Base-by-base conservation (phyloP, 2,329 filamentous ascomycete genomes). In the Ambrosiella beaveri region DNA sequence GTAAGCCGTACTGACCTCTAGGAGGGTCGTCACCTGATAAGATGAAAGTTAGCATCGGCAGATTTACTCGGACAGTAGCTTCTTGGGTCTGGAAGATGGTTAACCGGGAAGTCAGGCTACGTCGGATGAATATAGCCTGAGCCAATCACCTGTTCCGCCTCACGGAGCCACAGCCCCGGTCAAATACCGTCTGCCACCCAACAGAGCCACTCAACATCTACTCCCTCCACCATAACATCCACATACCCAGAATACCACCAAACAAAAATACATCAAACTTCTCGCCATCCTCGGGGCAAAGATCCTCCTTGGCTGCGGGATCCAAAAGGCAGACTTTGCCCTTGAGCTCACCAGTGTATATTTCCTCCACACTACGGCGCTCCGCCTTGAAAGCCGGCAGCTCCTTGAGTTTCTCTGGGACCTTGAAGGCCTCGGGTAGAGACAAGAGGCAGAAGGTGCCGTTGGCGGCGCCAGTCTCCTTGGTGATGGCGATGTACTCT, bases 211-310 rank as follows among this genome's bases (percentile, higher is more conserved):
- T 13, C 55, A 47, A 19, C 8, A n/a, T 39, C 8, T 19, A 36
- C 9, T 12, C 9, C 39, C 9, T 3, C 35, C 27, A 40, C 27
- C 9, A 39, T 41, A 15, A 41, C 37, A n/a, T 41, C 36, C 15
- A 69, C 75, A 66, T 74, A 93, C 89, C 93, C 62, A 98, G 73
- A 65, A 98, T 98, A 12, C 93, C 93, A 51, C 93, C 93, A 71
- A 98, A 98, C 51, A 98, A 73, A 68, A 97, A 98, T 8, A 87
- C 84, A 65, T 95, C 88, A 70, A 98, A 98, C 1, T 69, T 72
- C 39, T 86, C 80, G 19, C 82, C 87, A 71, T 98, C 93, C 60
- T 85, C 82, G 0, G 93, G 93, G 53, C 78, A 80, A 65, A 98
- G 71, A 66, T 98, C 93, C 66, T 84, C 81, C 62, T 79, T 76